phyloP scores from a whole-genome alignment of 768 basidiomycete species.

The Clavaria fumosa region DNA sequence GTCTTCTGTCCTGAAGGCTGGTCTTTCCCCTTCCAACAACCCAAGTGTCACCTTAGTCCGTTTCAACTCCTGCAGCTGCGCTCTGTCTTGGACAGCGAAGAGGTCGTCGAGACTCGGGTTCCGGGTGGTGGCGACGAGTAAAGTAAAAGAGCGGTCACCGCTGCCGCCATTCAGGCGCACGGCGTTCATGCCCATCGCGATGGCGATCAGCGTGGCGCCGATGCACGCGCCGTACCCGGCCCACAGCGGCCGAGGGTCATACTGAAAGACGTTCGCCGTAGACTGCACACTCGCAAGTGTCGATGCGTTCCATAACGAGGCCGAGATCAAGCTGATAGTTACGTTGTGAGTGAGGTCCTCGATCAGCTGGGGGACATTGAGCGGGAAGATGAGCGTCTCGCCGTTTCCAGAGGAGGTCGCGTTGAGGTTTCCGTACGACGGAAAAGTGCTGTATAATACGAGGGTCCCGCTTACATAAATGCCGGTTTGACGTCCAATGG shows the following conservation, averaged over 20 bases:
- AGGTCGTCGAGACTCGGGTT: not conserved
- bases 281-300: not conserved
- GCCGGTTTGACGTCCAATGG: no score
- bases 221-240: not conserved
- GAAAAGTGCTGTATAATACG: no score
- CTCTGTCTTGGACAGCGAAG: not conserved
- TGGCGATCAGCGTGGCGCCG: slow-evolving; percentile 1
- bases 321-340: not conserved
- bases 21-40: no score
- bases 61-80: no score
- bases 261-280: not conserved
- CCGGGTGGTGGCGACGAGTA: not conserved
- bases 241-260: not conserved
- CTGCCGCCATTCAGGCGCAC: not conserved
- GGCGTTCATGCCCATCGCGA: not conserved
- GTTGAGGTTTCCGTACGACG: no score
- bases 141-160: not conserved
- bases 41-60: no score
- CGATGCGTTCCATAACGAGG: not conserved
- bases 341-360: slow-evolving; percentile 1
- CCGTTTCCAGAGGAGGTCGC: not conserved
- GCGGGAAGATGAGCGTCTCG: not conserved
- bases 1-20: no score
- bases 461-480: no score
- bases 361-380: slow-evolving; percentile 1